A percentile compares a stretch with the other conserved stretches of the same genome.
Conservation (phyloP, 768 basidiomycete species). For the Austroboletus festivus region DNA sequence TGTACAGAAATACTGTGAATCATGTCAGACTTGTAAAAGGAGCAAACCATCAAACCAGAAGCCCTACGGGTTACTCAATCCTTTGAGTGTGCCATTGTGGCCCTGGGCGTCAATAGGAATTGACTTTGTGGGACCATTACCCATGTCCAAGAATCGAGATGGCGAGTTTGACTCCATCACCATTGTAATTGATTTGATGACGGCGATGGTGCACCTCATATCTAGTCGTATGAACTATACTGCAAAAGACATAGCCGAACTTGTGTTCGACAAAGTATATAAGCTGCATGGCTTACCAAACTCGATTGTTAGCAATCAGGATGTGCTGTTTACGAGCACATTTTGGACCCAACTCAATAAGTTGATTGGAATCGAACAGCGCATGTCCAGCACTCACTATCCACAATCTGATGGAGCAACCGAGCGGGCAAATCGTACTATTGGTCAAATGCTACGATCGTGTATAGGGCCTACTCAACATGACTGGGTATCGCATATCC, state of each 20-base stretch:
- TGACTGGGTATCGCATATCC: constrained; percentile 11
- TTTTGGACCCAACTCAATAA: not conserved
- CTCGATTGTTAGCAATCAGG: not conserved
- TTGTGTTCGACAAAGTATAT: not conserved
- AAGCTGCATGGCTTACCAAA: not conserved
- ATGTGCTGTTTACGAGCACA: not conserved
- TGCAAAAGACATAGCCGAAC: not conserved
- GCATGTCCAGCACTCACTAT: constrained; percentile 27
- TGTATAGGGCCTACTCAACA: constrained; percentile 2
- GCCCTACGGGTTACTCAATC: no score
- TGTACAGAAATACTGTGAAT: no score
- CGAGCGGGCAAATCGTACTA: constrained; percentile 15
- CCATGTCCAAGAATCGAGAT: no score
- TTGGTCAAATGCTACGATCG: constrained; percentile 10
- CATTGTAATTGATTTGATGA: not conserved
- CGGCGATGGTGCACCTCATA: not conserved
- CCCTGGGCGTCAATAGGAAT: no score
- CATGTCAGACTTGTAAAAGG: no score
- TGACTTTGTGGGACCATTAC: not conserved
- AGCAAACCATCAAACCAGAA: no score
- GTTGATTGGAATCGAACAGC: not conserved
- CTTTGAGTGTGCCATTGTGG: no score
- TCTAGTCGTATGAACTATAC: not conserved
- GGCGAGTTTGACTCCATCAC: not conserved
- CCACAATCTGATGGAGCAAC: constrained; percentile 34